Percentiles rank a stretch among this genome's conserved stretches.
Conservation (phyloP, 148 eudicot species). For the Persicaria maculosa region DNA sequence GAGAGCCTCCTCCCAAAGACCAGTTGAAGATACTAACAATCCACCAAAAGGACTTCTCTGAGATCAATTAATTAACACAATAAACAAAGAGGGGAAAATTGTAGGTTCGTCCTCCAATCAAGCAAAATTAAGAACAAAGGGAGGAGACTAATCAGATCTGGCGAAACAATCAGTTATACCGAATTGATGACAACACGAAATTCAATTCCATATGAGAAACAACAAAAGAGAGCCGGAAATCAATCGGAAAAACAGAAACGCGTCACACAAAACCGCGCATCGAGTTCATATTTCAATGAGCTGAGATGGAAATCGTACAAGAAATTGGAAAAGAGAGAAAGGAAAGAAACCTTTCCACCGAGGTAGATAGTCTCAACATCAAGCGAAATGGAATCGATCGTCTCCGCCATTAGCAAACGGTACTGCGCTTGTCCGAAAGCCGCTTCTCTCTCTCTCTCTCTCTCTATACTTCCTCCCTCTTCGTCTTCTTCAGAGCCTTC, state of each 20-base stretch:
- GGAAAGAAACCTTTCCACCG: slow-evolving; percentile 69
- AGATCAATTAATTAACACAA: background rate
- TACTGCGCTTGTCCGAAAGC: slow-evolving; percentile 17
- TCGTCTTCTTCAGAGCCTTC: background rate
- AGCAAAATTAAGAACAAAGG: background rate
- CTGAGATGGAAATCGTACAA: background rate
- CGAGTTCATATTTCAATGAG: background rate
- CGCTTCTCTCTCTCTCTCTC: slow-evolving; percentile 18
- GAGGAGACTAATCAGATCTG: background rate
- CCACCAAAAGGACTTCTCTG: background rate
- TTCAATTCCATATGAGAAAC: background rate
- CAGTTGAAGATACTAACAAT: background rate
- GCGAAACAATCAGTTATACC: background rate
- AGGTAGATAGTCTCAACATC: slow-evolving; percentile 86
- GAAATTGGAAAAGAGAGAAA: background rate
- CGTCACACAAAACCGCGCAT: background rate
- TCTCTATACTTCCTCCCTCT: slow-evolving; percentile 12
- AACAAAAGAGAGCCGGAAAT: slow-evolving; percentile 3
- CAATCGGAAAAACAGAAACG: slow-evolving; percentile 2
- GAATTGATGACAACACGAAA: background rate
- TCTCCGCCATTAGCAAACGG: slow-evolving; percentile 59
- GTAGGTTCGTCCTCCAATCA: background rate
- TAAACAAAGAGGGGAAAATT: background rate
- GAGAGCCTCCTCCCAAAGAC: background rate
- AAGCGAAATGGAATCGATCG: slow-evolving; percentile 57